Base-by-base conservation (phyloP, 768 basidiomycete species). In the Boletus reticulatus region DNA sequence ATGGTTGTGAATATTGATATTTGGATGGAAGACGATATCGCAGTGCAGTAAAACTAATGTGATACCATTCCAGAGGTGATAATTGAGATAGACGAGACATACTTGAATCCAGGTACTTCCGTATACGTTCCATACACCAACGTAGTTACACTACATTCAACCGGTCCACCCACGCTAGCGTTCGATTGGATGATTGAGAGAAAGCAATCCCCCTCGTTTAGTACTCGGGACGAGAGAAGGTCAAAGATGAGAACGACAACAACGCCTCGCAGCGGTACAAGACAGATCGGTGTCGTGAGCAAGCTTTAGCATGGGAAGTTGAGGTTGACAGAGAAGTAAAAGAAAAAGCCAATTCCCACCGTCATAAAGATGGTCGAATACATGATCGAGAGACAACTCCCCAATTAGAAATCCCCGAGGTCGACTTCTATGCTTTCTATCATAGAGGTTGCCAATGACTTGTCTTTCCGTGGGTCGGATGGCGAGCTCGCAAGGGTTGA, bases 361-460 rank as follows among this genome's bases (percentile, higher is more conserved):
- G 34, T 58, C 41, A 41, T 11, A 50, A 37, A 49, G 41, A 50
- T 55, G 29, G 19, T 48, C 41, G 20, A 24, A 41, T 44, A 65
- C 49, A 46, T 37, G 7, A 43, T 17, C 24, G 6, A 6, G 57
- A 48, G 24, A 38, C 24, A 54, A 51, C 44, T 55, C 16, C 45
- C 11, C 44, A 48, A 42, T 65, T 70, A 91, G 70, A 91, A 91
- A 71, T 91, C 89, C 48, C 89, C 89, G 43, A 91, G 75, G 68
- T 91, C 88, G 56, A 91, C 78, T 59, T 91, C 88, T 60, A 91
- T 78, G 29, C 78, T 78, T 46, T 87, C 84, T 59, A 88, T 80
- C 38, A 89, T 68, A 19, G 79, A 75, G 6, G 80, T 75, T 65
- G 85, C 84, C 50, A 87, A 76, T 19, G 75, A 73, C 63, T 80